Evolutionary conservation across 2,329 filamentous ascomycete species (phyloP).

Genomic region (Cordyceps pruinosa): DNA sequence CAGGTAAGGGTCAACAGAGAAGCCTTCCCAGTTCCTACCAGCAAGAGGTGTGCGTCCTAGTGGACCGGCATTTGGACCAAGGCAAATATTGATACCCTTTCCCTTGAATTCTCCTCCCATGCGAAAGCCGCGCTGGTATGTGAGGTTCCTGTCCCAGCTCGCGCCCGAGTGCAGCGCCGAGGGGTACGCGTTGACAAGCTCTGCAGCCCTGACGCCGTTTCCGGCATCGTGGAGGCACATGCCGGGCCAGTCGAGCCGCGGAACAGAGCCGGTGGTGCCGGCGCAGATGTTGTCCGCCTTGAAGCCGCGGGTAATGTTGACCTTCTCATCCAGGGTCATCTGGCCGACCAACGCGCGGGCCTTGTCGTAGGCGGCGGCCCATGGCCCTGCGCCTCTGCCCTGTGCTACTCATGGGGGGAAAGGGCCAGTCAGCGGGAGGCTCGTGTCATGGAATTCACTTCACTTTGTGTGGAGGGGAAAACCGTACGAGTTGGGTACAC

Average conservation of each 20-base stretch:
- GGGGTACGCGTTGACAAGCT: constrained; percentile 42
- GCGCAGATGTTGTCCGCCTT: constrained; percentile 45
- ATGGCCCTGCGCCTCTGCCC: constrained; percentile 32
- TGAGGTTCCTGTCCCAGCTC: constrained; percentile 47
- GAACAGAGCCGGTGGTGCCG: constrained; percentile 40
- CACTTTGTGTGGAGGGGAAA: not conserved
- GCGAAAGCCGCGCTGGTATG: constrained; percentile 41
- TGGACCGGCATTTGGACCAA: constrained; percentile 66
- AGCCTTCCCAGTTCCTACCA: constrained; percentile 70
- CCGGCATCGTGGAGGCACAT: constrained; percentile 44
- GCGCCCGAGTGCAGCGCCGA: constrained; percentile 42
- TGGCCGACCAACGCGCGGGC: constrained; percentile 50
- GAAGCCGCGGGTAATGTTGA: constrained; percentile 44
- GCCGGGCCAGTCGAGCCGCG: constrained; percentile 38
- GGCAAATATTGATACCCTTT: constrained; percentile 59
- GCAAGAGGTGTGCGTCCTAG: constrained; percentile 63
- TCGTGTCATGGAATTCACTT: not conserved
- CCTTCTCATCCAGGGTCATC: constrained; percentile 62
- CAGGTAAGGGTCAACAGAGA: constrained; percentile 63
- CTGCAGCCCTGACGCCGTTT: constrained; percentile 41
- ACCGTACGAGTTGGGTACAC: constrained; percentile 22
- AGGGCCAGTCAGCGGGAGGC: not conserved
- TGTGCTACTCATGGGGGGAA: constrained; percentile 22
- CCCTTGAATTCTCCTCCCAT: constrained; percentile 52
- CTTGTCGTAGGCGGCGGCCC: constrained; percentile 52